phyloP scores from a whole-genome alignment of 148 eudicot species.

The Cornus florida region DNA sequence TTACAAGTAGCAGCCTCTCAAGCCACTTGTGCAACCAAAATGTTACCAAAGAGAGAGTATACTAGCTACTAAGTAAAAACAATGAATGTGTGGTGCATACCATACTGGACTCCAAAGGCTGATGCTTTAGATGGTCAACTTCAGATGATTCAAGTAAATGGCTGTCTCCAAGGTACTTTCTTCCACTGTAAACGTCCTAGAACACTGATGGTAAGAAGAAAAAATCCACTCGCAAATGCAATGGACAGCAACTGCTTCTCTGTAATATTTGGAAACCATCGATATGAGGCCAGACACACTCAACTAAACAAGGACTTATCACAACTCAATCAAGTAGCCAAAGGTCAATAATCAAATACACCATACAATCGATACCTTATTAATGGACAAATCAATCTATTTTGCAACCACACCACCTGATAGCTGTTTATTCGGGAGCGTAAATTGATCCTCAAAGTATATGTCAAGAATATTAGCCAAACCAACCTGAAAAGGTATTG shows the following conservation, averaged over 20 bases:
- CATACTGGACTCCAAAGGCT: slow-evolving; percentile 39
- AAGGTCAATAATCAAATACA: not conserved
- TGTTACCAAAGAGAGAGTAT: not conserved
- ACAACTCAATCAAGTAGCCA: not conserved
- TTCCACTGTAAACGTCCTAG: slow-evolving; percentile 48
- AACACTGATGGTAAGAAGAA: slow-evolving; percentile 52
- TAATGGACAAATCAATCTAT: slow-evolving; percentile 42
- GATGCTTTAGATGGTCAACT: slow-evolving; percentile 27
- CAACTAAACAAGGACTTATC: not conserved
- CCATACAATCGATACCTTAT: slow-evolving; percentile 46
- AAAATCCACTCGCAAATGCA: slow-evolving; percentile 51
- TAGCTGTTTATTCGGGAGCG: slow-evolving; percentile 69
- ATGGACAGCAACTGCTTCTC: slow-evolving; percentile 44
- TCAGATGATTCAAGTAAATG: slow-evolving; percentile 35
- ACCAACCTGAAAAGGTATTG: slow-evolving; percentile 56
- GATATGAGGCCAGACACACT: not conserved
- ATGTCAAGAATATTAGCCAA: slow-evolving; percentile 78
- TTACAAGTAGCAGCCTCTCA: not conserved
- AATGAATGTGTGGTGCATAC: slow-evolving; percentile 21
- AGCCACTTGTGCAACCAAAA: not conserved
- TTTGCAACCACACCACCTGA: slow-evolving; percentile 41
- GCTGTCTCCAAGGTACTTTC: slow-evolving; percentile 32
- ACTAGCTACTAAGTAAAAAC: not conserved
- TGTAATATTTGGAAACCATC: slow-evolving; percentile 31
- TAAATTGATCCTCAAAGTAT: slow-evolving; percentile 77